phyloP scores from a whole-genome alignment of 177 flowering plant genomes.

The Vitis hybrid region DNA sequence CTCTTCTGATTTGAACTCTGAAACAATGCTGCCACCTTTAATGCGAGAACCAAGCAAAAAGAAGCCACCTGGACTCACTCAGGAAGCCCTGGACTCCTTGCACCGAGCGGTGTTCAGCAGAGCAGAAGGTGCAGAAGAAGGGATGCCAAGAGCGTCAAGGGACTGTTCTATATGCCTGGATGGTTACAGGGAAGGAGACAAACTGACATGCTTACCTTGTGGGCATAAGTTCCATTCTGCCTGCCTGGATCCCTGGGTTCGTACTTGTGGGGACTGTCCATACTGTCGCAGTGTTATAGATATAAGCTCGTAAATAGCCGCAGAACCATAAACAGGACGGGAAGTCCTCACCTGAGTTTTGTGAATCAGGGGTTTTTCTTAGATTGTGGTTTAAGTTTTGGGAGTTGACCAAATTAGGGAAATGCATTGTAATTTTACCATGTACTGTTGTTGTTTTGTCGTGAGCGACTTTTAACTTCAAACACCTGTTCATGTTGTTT shows the following conservation, averaged over 20 bases:
- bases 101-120: slow-evolving; percentile 38
- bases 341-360: background rate
- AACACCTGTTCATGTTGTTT: too few species aligned
- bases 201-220: slow-evolving; percentile 56
- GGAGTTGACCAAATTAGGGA: too few species aligned
- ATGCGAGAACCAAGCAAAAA: slow-evolving; percentile 26
- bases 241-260: slow-evolving; percentile 82
- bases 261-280: slow-evolving; percentile 84
- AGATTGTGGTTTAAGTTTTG: too few species aligned
- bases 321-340: background rate
- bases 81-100: slow-evolving; percentile 47
- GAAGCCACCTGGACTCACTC: slow-evolving; percentile 67
- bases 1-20: slow-evolving; percentile 15
- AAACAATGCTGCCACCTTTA: slow-evolving; percentile 9
- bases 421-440: too few species aligned
- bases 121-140: slow-evolving; percentile 11
- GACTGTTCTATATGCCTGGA: slow-evolving; percentile 91
- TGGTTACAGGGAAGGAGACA: slow-evolving; percentile 57
- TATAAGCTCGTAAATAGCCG: too few species aligned
- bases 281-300: slow-evolving; percentile 45
- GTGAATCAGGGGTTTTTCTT: too few species aligned
- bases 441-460: too few species aligned
- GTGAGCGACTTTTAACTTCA: too few species aligned
- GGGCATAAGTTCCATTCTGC: slow-evolving; percentile 66
- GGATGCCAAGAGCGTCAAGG: slow-evolving; percentile 9